These are phyloP conservation scores for Danielia reshetovae DNA, from an alignment of 805 yeast genomes.

Conservation along the genomic window DNA sequence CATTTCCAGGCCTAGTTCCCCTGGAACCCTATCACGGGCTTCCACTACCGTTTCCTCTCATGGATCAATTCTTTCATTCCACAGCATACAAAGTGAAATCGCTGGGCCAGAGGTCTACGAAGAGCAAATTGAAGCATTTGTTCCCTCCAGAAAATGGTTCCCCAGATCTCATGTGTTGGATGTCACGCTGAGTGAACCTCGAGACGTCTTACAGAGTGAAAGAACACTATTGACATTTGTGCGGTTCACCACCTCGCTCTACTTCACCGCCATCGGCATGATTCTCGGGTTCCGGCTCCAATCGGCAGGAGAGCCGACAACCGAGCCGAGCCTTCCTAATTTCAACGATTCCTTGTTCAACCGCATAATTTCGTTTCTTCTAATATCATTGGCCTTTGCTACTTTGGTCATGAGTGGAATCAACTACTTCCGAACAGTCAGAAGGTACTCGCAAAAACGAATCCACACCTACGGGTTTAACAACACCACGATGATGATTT, in stretches of 20 bases:
- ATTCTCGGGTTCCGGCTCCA: slow-evolving; percentile 43
- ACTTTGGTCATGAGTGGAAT: slow-evolving; percentile 35
- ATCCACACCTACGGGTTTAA: slow-evolving; percentile 35
- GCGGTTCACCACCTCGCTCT: slow-evolving; percentile 42
- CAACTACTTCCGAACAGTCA: slow-evolving; percentile 43
- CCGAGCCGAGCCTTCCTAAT: neutral
- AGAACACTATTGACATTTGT: slow-evolving; percentile 49
- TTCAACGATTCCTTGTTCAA: slow-evolving; percentile 8
- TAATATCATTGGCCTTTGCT: slow-evolving; percentile 35
- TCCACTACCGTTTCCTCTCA: neutral
- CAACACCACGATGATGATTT: slow-evolving; percentile 26
- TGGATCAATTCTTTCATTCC: neutral
- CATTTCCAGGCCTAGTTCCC: no score
- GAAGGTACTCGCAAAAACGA: slow-evolving; percentile 39
- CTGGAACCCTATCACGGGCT: no score
- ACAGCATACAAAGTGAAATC: neutral
- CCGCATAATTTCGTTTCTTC: slow-evolving; percentile 27
- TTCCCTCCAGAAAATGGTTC: slow-evolving; percentile 4
- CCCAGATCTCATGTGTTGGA: slow-evolving; percentile 9
- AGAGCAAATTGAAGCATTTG: no score
- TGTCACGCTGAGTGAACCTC: slow-evolving; percentile 36
- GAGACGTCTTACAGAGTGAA: slow-evolving; percentile 53
- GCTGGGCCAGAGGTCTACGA: neutral
- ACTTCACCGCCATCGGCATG: slow-evolving; percentile 46
- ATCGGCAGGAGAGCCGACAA: slow-evolving; percentile 17